Evolutionary conservation across 257 asterid species (phyloP), one percentile per base, ranked within the genome.

Genomic region (Nemophila menziesii): DNA sequence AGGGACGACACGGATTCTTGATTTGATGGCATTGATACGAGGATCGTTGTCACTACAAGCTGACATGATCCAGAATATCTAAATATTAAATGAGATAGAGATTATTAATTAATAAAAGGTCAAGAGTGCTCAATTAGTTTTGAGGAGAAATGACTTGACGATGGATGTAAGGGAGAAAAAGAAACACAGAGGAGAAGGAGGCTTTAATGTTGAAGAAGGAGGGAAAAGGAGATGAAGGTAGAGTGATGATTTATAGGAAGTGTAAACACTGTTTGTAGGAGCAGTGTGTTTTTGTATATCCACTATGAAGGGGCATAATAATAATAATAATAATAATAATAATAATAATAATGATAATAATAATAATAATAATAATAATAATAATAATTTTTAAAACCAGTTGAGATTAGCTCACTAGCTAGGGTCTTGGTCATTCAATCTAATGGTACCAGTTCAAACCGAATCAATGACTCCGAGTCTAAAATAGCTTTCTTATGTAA

Each of bases 1-100:
- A 39, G 94, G 94, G 9, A 83, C 79, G 20, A 83, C 94, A 6
- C 92, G 86, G 57, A 83, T 79, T 67, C 68, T 71, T 12, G 94
- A 79, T 43, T 79, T 77, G 56, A 82, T 79, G 67, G 72, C 82
- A 53, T 68, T 61, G 58, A 82, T 63, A 44, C 94, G 87, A 16
- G 83, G 82, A 71, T 82, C 94, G 33, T 69, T 62, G 46, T 70
- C 74, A 66, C 62, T 57, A 58, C 42, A 48, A 57, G 56, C 70
- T 55, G 92, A 76, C 94, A 82, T 82, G 67, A 67, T 34, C 17
- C 55, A 18, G 20, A 5, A 18, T 16, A 11, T 18, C 39, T n/a
- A 34, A 15, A 33, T 22, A 33, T 15, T 20, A 19, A 17, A n/a
- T n/a, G 17, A 17, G 15, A 46, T 39, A 51, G 52, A 42, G 18